Base-by-base conservation (phyloP, 2,329 filamentous ascomycete genomes). In the Aspergillus flavus region DNA sequence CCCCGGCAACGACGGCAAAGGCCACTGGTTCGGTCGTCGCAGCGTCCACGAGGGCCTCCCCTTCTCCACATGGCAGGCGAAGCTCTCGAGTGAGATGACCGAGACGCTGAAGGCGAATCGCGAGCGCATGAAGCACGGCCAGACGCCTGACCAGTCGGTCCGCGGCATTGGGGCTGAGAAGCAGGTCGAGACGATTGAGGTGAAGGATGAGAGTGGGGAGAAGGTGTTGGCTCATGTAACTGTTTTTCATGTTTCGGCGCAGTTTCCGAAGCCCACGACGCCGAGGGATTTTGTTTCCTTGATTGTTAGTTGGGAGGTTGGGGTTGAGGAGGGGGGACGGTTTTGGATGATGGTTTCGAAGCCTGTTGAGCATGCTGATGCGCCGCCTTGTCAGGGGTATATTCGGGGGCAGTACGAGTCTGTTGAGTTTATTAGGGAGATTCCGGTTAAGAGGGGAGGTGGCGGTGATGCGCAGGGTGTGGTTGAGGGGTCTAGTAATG, bases 361-460 rank as follows among this genome's bases (percentile, higher is more conserved):
- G 76, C 94, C 94, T 1, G 91, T 93, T 71, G 78, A 85, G 23
- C 93, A 97, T 74, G 88, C 89, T 0, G 87, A 92, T 63, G 89
- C 91, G 39, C 89, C 89, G 23, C 84, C 85, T 14, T 84, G 90
- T 11, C 80, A 86, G 63, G 92, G 91, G 19, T 94, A 90, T 74
- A 91, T 97, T 56, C 86, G 93, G 46, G 94, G 94, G 3, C 85
- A 89, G 66, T 98, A 97, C 73, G 94, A 97, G 80, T 96, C 92
- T 1, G 90, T 97, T 19, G 94, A 98, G 78, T 84, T 97, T 68
- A 94, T 97, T 62, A 85, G 94, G 57, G 94, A 98, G 77, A 85
- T 97, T 16, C 90, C 89, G 0, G 74, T 61, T 46, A 67, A 58
- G 39, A 52, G 62, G 53, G 45, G 64, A 61, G 41, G 52, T 32